These are phyloP conservation scores for Proliferodiscus dingleyae DNA, from an alignment of 2,329 filamentous ascomycete genomes.

Conservation along the genomic window DNA sequence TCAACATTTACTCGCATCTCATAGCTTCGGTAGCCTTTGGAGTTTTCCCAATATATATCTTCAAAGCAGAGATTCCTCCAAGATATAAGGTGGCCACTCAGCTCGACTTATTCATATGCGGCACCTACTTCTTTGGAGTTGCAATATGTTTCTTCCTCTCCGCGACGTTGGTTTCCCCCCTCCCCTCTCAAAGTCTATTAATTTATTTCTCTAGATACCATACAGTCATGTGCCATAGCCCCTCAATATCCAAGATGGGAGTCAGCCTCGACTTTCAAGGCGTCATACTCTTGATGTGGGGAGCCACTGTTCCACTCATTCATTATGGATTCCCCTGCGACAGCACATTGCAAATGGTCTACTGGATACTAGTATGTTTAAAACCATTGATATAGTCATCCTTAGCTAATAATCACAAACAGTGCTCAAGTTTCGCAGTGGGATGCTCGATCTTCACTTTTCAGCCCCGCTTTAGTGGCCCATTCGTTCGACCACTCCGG, in stretches of 20 bases:
- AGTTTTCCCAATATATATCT: constrained; percentile 34
- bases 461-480: constrained; percentile 34
- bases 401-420: neutral
- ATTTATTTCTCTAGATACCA: constrained; percentile 43
- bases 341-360: constrained; percentile 30
- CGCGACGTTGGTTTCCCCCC: constrained; percentile 32
- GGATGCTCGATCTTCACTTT: constrained; percentile 37
- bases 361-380: constrained; percentile 33
- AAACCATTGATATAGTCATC: neutral
- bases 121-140: constrained; percentile 40
- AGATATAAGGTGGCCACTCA: constrained; percentile 34
- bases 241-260: constrained; percentile 43
- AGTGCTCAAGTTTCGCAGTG: constrained; percentile 31
- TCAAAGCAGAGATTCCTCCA: constrained; percentile 33
- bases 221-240: constrained; percentile 51
- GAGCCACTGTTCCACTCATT: constrained; percentile 53
- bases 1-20: constrained; percentile 45
- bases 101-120: constrained; percentile 39
- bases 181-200: neutral
- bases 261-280: constrained; percentile 58
- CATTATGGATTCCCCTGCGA: constrained; percentile 48
- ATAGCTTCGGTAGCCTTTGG: constrained; percentile 39
- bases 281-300: constrained; percentile 58
- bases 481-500: constrained; percentile 35
- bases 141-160: constrained; percentile 43